A percentile compares a stretch with the other conserved stretches of the same genome.
Evolutionary conservation across 257 asterid genomes (phyloP).

Genomic region (Solanum bulbocastanum): DNA sequence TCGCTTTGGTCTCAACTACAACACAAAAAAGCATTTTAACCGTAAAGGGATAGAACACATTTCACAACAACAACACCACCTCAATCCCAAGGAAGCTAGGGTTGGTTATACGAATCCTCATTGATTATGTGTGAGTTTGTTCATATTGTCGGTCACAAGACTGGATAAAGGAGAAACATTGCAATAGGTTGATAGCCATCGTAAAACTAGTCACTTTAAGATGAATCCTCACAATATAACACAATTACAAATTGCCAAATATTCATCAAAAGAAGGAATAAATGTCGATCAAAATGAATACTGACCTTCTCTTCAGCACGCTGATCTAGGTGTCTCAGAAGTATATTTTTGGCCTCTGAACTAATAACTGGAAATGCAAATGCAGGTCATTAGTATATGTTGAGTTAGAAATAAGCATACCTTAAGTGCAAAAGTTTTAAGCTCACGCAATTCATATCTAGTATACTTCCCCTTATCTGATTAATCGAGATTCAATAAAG

Average conservation of each 20-base stretch:
- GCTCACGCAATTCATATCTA: background rate
- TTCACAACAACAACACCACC: background rate
- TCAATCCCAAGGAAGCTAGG: background rate
- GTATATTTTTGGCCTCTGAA: conserved; percentile 26
- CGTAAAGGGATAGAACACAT: background rate
- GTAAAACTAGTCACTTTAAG: background rate
- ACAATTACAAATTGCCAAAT: background rate
- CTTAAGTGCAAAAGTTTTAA: background rate
- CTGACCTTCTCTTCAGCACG: conserved; percentile 33
- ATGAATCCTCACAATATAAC: background rate
- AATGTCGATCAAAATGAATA: background rate
- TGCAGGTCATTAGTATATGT: background rate
- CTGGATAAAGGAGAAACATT: background rate
- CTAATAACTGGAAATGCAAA: conserved; percentile 19
- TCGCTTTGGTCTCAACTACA: conserved; percentile 31
- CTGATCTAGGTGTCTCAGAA: conserved; percentile 28
- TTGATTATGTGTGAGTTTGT: background rate
- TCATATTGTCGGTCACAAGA: background rate
- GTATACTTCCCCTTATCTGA: background rate
- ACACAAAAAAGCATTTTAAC: background rate
- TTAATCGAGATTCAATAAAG: background rate
- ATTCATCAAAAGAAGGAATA: background rate
- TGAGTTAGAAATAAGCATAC: background rate
- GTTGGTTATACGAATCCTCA: background rate
- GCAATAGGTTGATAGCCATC: background rate